Conservation (phyloP, 208 protist genomes). For the Trypanosoma grayi region DNA sequence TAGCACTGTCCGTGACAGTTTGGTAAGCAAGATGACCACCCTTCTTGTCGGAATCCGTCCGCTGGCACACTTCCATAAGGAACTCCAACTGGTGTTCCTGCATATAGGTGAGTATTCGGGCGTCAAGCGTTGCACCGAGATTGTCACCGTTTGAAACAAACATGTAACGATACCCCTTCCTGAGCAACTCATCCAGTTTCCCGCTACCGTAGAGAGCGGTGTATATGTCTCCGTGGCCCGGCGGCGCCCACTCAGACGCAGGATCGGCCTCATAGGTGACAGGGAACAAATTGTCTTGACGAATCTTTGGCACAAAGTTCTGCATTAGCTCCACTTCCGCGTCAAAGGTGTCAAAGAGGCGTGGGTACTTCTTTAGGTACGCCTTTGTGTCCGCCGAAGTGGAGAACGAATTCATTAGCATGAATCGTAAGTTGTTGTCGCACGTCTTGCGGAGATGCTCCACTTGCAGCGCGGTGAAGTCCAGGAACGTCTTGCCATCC, state of each 20-base stretch:
- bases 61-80: slow-evolving; percentile 88
- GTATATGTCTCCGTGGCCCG: slow-evolving; percentile 99
- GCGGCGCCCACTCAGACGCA: slow-evolving; percentile 94
- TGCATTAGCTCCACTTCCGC: slow-evolving; percentile 75
- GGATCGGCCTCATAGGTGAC: slow-evolving; percentile 45
- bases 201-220: slow-evolving; percentile 91
- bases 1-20: background rate
- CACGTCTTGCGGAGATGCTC: slow-evolving; percentile 88
- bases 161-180: slow-evolving; percentile 94
- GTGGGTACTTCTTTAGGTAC: slow-evolving; percentile 57
- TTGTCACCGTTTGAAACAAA: slow-evolving; percentile 99
- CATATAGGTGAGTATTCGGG: slow-evolving; percentile 89
- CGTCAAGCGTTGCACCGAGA: slow-evolving; percentile 93
- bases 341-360: slow-evolving; percentile 50
- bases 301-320: slow-evolving; percentile 87
- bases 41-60: slow-evolving; percentile 92
- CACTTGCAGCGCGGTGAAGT: slow-evolving; percentile 95
- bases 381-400: slow-evolving; percentile 92
- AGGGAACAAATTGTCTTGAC: slow-evolving; percentile 56
- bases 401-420: slow-evolving; percentile 99
- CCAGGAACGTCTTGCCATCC: slow-evolving; percentile 96
- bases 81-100: slow-evolving; percentile 76
- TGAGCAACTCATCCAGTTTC: slow-evolving; percentile 76
- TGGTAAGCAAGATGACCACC: slow-evolving; percentile 86
- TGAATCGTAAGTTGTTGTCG: slow-evolving; percentile 91